Evolutionary conservation across 768 basidiomycete species (phyloP).

Genomic region (Gymnopilus junonius): DNA sequence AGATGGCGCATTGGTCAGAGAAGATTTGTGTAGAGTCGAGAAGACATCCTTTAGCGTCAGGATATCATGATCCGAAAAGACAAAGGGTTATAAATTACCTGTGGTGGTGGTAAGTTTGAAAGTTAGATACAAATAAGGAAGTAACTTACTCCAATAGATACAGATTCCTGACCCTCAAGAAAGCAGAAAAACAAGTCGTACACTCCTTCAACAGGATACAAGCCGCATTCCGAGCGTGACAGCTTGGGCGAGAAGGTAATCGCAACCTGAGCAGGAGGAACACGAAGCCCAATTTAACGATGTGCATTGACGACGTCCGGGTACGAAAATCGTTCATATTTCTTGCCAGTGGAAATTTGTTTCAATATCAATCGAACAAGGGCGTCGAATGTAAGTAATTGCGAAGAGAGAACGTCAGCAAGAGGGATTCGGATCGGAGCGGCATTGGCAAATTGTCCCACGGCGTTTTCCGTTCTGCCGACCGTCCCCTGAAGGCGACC

Average conservation of each 20-base stretch:
- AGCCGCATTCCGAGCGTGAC: not conserved
- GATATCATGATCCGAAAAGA: not conserved
- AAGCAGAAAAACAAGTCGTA: slow-evolving; percentile 3
- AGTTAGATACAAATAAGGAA: not conserved
- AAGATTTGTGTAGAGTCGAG: not conserved
- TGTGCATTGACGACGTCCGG: not conserved
- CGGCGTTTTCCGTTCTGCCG: not conserved
- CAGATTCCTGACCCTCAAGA: not conserved
- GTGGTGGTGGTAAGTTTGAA: not conserved
- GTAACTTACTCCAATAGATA: not conserved
- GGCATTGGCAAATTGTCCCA: slow-evolving; percentile 2
- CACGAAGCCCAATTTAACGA: not conserved
- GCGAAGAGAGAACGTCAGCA: not conserved
- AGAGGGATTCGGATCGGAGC: not conserved
- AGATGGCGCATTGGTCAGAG: not conserved
- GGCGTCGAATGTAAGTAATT: not conserved
- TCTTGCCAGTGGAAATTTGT: not conserved
- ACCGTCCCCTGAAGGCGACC: not conserved
- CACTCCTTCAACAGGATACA: not conserved
- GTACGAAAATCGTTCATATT: not conserved
- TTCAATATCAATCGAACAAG: not conserved
- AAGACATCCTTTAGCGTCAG: not conserved
- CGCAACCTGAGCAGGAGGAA: not conserved
- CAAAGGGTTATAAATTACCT: not conserved
- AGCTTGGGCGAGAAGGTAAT: slow-evolving; percentile 1